Percentiles rank a stretch among this genome's conserved stretches.
Evolutionary conservation across 2,329 filamentous ascomycete species (phyloP).

Genomic region (Nannizziopsis barbatae): DNA sequence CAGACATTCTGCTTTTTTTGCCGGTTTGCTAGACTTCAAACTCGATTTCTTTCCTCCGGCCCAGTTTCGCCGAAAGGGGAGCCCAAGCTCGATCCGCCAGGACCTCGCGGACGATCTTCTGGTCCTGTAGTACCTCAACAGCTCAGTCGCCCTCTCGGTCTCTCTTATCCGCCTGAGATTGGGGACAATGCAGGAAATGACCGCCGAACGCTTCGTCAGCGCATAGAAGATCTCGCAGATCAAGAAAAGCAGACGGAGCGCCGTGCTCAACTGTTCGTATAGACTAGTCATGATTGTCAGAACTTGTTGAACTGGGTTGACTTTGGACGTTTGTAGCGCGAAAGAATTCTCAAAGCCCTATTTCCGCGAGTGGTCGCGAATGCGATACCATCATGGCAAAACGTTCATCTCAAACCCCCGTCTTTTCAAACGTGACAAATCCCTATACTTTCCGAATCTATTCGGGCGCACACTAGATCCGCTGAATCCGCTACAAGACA

Average conservation of each 20-base stretch:
- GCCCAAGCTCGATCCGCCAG: too few species aligned
- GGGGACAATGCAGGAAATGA: constrained; percentile 79
- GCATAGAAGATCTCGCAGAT: constrained; percentile 68
- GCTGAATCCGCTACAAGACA: constrained; percentile 49
- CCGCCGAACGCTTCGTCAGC: constrained; percentile 53
- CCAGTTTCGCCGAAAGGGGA: too few species aligned
- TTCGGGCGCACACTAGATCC: constrained; percentile 64
- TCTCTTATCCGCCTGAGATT: constrained; percentile 57
- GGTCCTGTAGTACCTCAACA: constrained; percentile 18
- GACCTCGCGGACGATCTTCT: too few species aligned
- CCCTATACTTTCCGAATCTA: constrained; percentile 90
- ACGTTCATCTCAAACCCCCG: constrained; percentile 75
- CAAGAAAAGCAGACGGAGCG: constrained; percentile 72
- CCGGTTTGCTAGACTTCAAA: too few species aligned
- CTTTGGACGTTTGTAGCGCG: constrained; percentile 42
- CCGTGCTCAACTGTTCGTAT: constrained; percentile 59
- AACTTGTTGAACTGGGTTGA: constrained; percentile 8
- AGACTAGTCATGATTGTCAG: neutral
- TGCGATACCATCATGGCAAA: constrained; percentile 74
- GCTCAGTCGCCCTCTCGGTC: constrained; percentile 66
- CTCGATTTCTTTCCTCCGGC: too few species aligned
- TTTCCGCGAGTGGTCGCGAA: constrained; percentile 88
- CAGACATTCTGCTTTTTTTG: too few species aligned
- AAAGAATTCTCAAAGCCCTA: constrained; percentile 74
- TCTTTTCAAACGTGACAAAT: constrained; percentile 70